phyloP scores from a whole-genome alignment of 1,284 basidiomycete species.

The Phaffia rhodozyma region DNA sequence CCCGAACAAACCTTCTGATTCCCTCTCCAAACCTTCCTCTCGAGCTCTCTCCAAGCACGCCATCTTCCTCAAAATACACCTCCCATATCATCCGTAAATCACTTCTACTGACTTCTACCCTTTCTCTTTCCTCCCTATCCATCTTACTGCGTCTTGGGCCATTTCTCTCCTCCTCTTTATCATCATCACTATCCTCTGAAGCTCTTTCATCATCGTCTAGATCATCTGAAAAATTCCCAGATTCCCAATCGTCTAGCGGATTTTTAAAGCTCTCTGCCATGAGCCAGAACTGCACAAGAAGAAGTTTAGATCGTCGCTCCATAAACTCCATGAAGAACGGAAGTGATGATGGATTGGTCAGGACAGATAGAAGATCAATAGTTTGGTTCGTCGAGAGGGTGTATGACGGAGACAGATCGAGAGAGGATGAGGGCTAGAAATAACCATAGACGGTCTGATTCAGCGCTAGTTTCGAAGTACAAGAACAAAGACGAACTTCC shows the following conservation, averaged over 20 bases:
- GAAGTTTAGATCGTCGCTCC: slow-evolving; percentile 72
- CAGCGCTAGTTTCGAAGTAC: background rate
- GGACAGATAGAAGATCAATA: slow-evolving; percentile 42
- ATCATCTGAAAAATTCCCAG: slow-evolving; percentile 34
- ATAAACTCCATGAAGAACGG: slow-evolving; percentile 97
- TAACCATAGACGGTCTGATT: slow-evolving; percentile 4
- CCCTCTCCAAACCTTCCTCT: slow-evolving; percentile 54
- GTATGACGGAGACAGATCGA: background rate
- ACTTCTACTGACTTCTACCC: slow-evolving; percentile 60
- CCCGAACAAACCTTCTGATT: slow-evolving; percentile 54
- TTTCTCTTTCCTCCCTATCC: slow-evolving; percentile 45
- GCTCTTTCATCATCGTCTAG: slow-evolving; percentile 14
- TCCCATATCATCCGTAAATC: slow-evolving; percentile 78
- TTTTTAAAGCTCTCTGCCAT: slow-evolving; percentile 95
- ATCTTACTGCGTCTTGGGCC: slow-evolving; percentile 41
- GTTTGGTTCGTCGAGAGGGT: background rate
- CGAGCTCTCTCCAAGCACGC: slow-evolving; percentile 35
- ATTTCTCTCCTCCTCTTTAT: background rate
- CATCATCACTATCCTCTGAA: slow-evolving; percentile 11
- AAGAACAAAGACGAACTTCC: background rate
- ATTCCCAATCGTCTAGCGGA: slow-evolving; percentile 56
- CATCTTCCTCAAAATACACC: slow-evolving; percentile 59
- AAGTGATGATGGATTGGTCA: slow-evolving; percentile 74
- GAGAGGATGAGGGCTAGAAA: background rate
- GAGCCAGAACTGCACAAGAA: slow-evolving; percentile 92